phyloP scores from a whole-genome alignment of 192 early-diverging fungal species.

The Entomortierella beljakovae region DNA sequence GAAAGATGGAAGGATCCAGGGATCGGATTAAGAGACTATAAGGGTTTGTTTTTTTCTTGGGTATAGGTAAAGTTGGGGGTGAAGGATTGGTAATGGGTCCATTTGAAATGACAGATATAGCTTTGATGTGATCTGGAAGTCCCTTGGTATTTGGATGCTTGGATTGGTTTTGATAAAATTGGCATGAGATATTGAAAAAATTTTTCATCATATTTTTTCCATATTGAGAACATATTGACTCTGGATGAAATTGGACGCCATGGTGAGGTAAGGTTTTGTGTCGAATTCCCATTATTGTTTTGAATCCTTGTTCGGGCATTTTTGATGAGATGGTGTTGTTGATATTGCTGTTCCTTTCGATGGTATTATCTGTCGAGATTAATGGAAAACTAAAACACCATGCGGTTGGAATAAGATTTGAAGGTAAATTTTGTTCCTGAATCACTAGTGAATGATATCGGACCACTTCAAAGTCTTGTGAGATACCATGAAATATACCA shows the following conservation, averaged over 20 bases:
- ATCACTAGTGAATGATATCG: conserved; percentile 94
- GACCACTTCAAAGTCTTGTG: conserved; percentile 78
- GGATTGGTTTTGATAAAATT: conserved; percentile 49
- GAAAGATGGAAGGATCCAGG: conserved; percentile 39
- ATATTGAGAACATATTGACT: conserved; percentile 89
- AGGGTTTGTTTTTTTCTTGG: conserved; percentile 15
- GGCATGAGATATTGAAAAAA: conserved; percentile 67
- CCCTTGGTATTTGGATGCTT: neutral
- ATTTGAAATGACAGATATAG: conserved; percentile 16
- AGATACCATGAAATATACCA: conserved; percentile 69
- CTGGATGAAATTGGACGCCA: conserved; percentile 97
- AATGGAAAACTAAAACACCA: conserved; percentile 61
- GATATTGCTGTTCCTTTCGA: neutral
- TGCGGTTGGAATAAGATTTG: conserved; percentile 69
- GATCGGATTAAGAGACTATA: conserved; percentile 37
- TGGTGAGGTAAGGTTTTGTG: conserved; percentile 78
- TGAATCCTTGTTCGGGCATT: conserved; percentile 21
- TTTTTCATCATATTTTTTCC: conserved; percentile 79
- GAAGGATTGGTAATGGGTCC: neutral
- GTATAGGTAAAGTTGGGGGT: neutral
- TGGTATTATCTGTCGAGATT: conserved; percentile 49
- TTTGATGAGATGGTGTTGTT: neutral
- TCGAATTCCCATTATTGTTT: conserved; percentile 83
- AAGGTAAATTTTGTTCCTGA: conserved; percentile 68
- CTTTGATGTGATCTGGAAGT: conserved; percentile 42